These are phyloP conservation scores for Aspergillus sergii DNA, from an alignment of 2,329 filamentous ascomycete genomes.

Conservation along the genomic window DNA sequence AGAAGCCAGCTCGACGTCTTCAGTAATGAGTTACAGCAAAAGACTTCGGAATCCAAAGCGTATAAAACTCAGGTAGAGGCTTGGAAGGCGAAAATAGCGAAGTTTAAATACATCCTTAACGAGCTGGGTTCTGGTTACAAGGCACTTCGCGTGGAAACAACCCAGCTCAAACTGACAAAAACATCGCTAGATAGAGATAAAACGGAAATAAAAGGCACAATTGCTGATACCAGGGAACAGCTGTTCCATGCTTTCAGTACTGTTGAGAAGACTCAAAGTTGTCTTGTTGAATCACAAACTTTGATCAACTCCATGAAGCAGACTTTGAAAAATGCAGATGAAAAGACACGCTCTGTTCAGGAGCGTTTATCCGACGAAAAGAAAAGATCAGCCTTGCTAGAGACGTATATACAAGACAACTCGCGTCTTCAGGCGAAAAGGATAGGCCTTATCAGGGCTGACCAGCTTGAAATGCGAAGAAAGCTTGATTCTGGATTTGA, in stretches of 20 bases:
- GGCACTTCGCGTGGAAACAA: conserved; percentile 31
- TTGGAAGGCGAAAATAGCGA: conserved; percentile 39
- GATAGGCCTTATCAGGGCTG: conserved; percentile 22
- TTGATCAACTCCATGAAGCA: conserved; percentile 26
- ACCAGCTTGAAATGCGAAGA: conserved; percentile 27
- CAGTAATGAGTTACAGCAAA: conserved; percentile 22
- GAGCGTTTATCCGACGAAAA: conserved; percentile 32
- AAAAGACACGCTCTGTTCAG: conserved; percentile 19
- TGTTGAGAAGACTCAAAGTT: conserved; percentile 21
- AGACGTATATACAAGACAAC: conserved; percentile 35
- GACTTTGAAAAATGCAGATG: conserved; percentile 26
- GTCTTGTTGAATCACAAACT: conserved; percentile 23
- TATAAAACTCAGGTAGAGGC: conserved; percentile 29
- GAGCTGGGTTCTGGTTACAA: conserved; percentile 39
- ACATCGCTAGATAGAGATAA: conserved; percentile 29
- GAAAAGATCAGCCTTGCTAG: conserved; percentile 30
- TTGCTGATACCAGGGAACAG: conserved; percentile 29
- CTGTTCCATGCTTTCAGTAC: conserved; percentile 19
- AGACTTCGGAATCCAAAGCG: conserved; percentile 22
- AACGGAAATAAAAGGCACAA: conserved; percentile 22
- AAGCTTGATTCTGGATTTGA: conserved; percentile 23
- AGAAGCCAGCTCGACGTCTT: conserved; percentile 25
- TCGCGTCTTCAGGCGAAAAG: conserved; percentile 25
- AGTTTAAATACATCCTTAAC: conserved; percentile 35
- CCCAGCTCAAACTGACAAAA: conserved; percentile 29